Base-by-base conservation (phyloP, 139 green algal species). In the Desmodesmus armatus region DNA sequence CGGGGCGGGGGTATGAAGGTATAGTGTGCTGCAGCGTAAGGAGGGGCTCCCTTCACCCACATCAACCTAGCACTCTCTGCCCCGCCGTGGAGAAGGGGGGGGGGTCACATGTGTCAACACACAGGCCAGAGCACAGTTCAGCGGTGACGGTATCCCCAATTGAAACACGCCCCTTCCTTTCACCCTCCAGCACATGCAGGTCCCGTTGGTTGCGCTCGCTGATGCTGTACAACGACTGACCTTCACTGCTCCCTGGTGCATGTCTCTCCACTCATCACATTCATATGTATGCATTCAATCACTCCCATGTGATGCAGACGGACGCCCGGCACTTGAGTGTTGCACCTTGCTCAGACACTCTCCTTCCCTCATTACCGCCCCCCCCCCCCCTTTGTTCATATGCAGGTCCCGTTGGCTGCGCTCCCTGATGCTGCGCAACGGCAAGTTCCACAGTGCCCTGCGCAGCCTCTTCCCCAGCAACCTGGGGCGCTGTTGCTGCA, bases 351-450 rank as follows among this genome's bases (percentile, higher is more conserved):
- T n/a, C n/a, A n/a, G n/a, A n/a, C n/a, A n/a, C n/a, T n/a, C n/a
- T n/a, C n/a, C n/a, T n/a, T n/a, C n/a, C n/a, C n/a, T n/a, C n/a
- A n/a, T n/a, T n/a, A n/a, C n/a, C n/a, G n/a, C n/a, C n/a, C n/a
- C n/a, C n/a, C n/a, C 62, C 29, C 62, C 29, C 23, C 29, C 62
- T 39, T 21, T 71, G 29, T 29, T 39, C 27, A 65, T 5, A 65
- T 7, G 15, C 78, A 84, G 90, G 70, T 93, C 88, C 71, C 80
- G 90, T 23, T 93, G 90, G 90, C 77, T 93, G 55, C 86, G 90
- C 29, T 40, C 31, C 33, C 73, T 92, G 25, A 91, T 93, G 80
- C 51, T 89, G 15, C 35, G 43, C 62, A 87, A 90, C 67, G 84
- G 44, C 3, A 83, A 84, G 39, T 91, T 89, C 71, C 88, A 92